A percentile compares a stretch with the other conserved stretches of the same genome.
Conservation (phyloP, 2,329 filamentous ascomycete species). For the Alternaria dauci region DNA sequence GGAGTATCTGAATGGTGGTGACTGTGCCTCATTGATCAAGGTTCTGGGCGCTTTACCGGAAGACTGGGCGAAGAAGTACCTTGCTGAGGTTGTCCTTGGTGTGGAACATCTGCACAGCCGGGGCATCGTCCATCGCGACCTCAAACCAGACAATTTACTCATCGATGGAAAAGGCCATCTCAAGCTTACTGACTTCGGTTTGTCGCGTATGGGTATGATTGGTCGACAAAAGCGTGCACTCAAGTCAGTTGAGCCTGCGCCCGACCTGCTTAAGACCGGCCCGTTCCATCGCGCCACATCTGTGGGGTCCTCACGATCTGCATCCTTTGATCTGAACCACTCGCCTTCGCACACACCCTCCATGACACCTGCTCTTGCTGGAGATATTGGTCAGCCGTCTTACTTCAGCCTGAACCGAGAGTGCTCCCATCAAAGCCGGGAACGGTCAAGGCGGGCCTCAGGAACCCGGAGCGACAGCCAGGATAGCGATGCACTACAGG, state of each 20-base stretch:
- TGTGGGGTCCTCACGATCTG: constrained; percentile 87
- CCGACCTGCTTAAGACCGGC: constrained; percentile 90
- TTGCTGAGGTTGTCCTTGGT: constrained; percentile 95
- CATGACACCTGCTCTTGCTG: constrained; percentile 79
- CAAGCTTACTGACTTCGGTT: constrained; percentile 95
- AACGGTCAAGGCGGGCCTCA: constrained; percentile 73
- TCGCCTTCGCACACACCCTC: constrained; percentile 87
- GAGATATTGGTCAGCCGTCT: constrained; percentile 80
- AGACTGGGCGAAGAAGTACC: constrained; percentile 98
- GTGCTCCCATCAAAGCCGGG: constrained; percentile 62
- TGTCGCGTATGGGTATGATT: constrained; percentile 96
- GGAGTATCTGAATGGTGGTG: constrained; percentile 98
- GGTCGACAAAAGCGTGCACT: constrained; percentile 94
- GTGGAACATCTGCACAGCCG: constrained; percentile 94
- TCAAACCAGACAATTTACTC: constrained; percentile 96
- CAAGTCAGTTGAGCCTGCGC: constrained; percentile 78
- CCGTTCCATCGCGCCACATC: constrained; percentile 88
- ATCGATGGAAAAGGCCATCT: constrained; percentile 97
- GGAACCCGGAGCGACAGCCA: constrained; percentile 91
- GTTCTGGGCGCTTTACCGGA: constrained; percentile 90
- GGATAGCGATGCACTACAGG: constrained; percentile 82
- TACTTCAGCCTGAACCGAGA: constrained; percentile 84
- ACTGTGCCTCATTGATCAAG: constrained; percentile 96
- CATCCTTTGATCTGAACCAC: constrained; percentile 85
- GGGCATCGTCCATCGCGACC: constrained; percentile 93